Base-by-base conservation (phyloP, 2,329 filamentous ascomycete species). In the Stemphylium beticola region DNA sequence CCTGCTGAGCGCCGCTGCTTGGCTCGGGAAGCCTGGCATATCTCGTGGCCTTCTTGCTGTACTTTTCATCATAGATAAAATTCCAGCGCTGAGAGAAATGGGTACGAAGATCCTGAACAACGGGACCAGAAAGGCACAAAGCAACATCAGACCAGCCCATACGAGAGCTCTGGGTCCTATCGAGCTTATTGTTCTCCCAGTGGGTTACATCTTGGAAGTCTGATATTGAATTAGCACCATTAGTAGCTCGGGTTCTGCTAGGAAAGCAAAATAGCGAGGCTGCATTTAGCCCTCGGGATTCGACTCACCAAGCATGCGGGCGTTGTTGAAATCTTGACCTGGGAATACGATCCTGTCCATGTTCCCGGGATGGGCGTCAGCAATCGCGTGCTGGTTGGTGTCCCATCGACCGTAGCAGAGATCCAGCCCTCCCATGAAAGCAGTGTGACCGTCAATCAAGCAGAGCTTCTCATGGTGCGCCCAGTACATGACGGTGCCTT, bases 131-230 rank as follows among this genome's bases (percentile, higher is more conserved):
- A 53, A 96, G 74, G 64, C 87, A 92, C 51, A 97, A 80, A 10
- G 89, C 87, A 54, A 96, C 85, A 74, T 96, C 93, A 12, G 90
- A 91, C 93, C 93, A 96, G 17, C 92, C 92, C 92, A 96, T 96
- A 55, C 93, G 85, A 2, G 90, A 91, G 74, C 82, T 90, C 68
- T 87, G 85, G 10, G 87, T 88, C 44, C 93, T 85, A 67, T 96
- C 89, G 17, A 97, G 83, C 70, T 96, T 92, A 74, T 96, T 96
- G 58, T 92, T 85, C 59, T 93, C 84, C 85, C 88, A 96, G 58
- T 95, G 83, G 17, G 84, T 77, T 18, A 93, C 90, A 65, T 90
- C 85, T 42, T 88, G 83, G 74, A 95, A 95, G 68, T 95, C 72
- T 74, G 12, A 38, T 18, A 3, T 4, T 3, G 8, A 36, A 39